Base-by-base conservation (phyloP, 768 basidiomycete genomes). In the Amanita pallidorosea region DNA sequence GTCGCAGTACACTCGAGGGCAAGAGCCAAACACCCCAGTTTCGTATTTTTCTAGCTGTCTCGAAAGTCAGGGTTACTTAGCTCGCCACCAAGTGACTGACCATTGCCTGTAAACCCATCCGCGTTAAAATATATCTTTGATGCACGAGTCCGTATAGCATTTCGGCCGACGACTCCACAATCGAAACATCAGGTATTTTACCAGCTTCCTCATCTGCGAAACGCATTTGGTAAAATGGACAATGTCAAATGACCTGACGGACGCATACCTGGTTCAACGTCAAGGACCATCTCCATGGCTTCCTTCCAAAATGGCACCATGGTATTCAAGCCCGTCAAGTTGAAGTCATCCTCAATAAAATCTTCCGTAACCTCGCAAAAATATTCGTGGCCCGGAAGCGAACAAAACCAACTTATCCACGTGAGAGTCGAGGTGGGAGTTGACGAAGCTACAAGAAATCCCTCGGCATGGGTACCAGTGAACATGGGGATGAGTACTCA, bases 221-320 rank as follows among this genome's bases (percentile, higher is more conserved):
- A 58, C 45, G 29, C 37, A 47, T 33, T 53, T 51, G 47, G 47
- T 17, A 41, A 35, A 18, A 31, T 18, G 8, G 5, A 27, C 17
- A 40, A 31, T 36, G 23, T 20, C 50, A 45, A 29, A 49, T n/a
- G 17, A 38, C 44, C 48, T 53, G 40, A 37, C 60, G 56, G 56
- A 60, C 57, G 57, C 83, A 65, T 64, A 94, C 95, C 93, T 73
- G 96, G 92, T 69, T 99, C 96, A 48, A 98, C 95, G 69, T 99
- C 96, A 57, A 99, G 69, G 13, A 99, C 92, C 96, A 99, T 99
- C 71, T 99, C 96, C 85, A 99, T 88, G 41, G 96, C 96, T 66
- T 99, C 96, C 66, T 97, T 98, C 92, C 95, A 99, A 65, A 99
- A 99, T 7, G 96, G 96, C 15, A 98, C 96, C 83, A 94, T 83